Base-by-base conservation (phyloP, 1,284 basidiomycete species). In the Xanthoconium separans region DNA sequence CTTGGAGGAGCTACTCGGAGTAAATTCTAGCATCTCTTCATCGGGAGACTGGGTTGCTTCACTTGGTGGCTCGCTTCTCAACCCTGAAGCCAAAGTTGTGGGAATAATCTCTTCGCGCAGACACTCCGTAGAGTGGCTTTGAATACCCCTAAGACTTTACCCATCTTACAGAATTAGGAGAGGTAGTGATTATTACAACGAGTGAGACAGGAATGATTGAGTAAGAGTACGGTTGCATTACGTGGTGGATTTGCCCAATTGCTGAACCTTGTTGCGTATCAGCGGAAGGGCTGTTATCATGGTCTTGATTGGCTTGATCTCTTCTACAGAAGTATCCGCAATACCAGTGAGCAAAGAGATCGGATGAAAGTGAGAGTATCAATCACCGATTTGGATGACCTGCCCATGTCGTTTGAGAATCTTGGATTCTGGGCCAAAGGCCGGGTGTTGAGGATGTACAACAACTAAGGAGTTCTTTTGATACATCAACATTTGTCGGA, bases 401-500 rank as follows among this genome's bases (percentile, higher is more conserved):
- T 70, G 74, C 10, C 87, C 86, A 52, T 89, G 85, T 60, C 78
- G 79, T 62, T 79, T 81, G 33, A 81, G 76, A 20, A 78, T 65
- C 65, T 77, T 83, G n/a, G 73, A 65, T 31, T 80, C 75, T 7
- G 78, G 74, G 24, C 69, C 68, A 52, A 84, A 71, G 12, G 80
- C 74, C 1, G 73, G 74, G 62, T 90, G 85, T 22, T 73, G 78
- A 8, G 75, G 64, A 5, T 89, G 83, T 20, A 89, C 70, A 43
- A 87, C 75, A 16, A 90, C 80, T 41, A 85, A 74, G 0, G 89
- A 90, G 58, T 82, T 78, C 89, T 87, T 54, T 29, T 24, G n/a
- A 36, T 42, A 22, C 9, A 15, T 61, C 50, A 57, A 47, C 16
- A 6, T 37, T 42, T n/a, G 11, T 27, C 45, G 18, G 16, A n/a